Conservation (phyloP, 2,329 filamentous ascomycete genomes). For the Pseudopithomyces chartarum region DNA sequence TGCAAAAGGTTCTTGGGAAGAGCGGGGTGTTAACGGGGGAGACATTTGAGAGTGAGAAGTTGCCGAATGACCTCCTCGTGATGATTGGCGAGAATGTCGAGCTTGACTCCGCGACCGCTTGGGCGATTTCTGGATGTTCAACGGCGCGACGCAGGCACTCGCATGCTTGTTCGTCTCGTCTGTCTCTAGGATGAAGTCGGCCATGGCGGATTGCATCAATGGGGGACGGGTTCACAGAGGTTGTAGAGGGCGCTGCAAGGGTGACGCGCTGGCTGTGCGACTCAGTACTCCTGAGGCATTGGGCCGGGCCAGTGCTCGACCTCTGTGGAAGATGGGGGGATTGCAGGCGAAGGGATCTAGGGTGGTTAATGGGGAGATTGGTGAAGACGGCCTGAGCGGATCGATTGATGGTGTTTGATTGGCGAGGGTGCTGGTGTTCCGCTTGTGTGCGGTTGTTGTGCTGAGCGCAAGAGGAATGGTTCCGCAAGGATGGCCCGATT, state of each 20-base stretch:
- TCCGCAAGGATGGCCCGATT: constrained; percentile 19
- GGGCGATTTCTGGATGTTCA: constrained; percentile 45
- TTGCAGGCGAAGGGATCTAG: constrained; percentile 4
- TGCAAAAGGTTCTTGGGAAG: constrained; percentile 65
- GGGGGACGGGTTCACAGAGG: constrained; percentile 6
- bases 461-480: constrained; percentile 31
- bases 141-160: constrained; percentile 42
- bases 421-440: constrained; percentile 26
- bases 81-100: constrained; percentile 38
- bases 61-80: constrained; percentile 36
- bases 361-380: constrained; percentile 4
- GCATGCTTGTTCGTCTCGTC: constrained; percentile 39
- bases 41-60: constrained; percentile 65
- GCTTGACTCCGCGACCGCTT: constrained; percentile 28
- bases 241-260: constrained; percentile 2
- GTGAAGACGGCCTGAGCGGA: constrained; percentile 11
- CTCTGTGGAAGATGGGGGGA: constrained; percentile 14
- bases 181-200: constrained; percentile 30
- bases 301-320: constrained; percentile 22
- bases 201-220: constrained; percentile 26
- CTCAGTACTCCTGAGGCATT: constrained; percentile 33
- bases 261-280: constrained; percentile 33
- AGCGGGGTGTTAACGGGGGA: constrained; percentile 75
- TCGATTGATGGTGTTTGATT: constrained; percentile 22
- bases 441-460: constrained; percentile 34